phyloP scores from a whole-genome alignment of 257 asterid species.

The Solanum pinnatisectum region DNA sequence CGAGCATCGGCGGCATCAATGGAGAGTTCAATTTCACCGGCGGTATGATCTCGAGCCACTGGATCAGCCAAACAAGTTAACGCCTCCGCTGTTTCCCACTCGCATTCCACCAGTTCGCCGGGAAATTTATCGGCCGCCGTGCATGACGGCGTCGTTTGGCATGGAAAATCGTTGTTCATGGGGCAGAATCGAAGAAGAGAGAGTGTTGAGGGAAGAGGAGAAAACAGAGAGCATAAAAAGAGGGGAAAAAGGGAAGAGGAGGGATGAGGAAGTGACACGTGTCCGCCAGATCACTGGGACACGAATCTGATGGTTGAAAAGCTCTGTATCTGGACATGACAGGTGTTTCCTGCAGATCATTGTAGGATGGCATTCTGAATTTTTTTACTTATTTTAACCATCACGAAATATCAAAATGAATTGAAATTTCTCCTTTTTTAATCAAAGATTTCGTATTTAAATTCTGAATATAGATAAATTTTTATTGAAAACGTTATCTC shows the following conservation, averaged over 20 bases:
- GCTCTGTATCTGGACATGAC: background rate
- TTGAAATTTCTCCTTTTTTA: no score
- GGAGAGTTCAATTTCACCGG: background rate
- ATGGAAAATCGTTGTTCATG: background rate
- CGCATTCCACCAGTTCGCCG: slow-evolving; percentile 15
- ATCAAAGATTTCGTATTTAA: fast-evolving
- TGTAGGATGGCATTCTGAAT: background rate
- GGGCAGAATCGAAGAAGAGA: background rate
- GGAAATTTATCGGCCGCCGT: background rate
- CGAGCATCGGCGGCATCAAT: no score
- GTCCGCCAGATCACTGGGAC: background rate
- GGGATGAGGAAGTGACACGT: background rate
- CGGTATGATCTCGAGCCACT: background rate
- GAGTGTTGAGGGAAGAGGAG: background rate
- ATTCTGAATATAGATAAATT: no score
- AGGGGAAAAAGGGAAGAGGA: background rate
- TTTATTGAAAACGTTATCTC: no score
- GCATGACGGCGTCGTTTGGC: background rate
- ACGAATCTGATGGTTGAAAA: background rate
- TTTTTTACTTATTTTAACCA: background rate
- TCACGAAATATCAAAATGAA: no score
- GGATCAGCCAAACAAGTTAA: slow-evolving; percentile 30
- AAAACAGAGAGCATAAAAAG: background rate
- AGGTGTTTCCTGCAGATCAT: background rate
- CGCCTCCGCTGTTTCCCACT: slow-evolving; percentile 49